A percentile compares a stretch with the other conserved stretches of the same genome.
Evolutionary conservation across 2,329 filamentous ascomycete genomes (phyloP).

Genomic region (Curvularia hawaiiensis): DNA sequence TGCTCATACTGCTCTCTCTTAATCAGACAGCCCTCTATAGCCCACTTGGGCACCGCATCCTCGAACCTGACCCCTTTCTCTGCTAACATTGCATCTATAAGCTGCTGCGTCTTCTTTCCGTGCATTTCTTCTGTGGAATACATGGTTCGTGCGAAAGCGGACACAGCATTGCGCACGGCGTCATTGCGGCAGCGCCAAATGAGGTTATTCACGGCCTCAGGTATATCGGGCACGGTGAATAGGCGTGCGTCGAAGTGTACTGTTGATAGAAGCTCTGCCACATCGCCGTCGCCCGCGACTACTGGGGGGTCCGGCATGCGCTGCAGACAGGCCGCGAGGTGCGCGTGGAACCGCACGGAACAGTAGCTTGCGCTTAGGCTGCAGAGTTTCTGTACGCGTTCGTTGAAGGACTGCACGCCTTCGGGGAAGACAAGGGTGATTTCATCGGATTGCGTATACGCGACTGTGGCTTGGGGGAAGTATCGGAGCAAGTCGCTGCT

Average conservation of each 20-base stretch:
- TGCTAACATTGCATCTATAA: constrained; percentile 31
- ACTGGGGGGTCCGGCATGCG: constrained; percentile 26
- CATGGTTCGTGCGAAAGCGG: constrained; percentile 35
- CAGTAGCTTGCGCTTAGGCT: constrained; percentile 38
- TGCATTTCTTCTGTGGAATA: constrained; percentile 34
- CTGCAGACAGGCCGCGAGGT: constrained; percentile 24
- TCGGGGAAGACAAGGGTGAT: constrained; percentile 40
- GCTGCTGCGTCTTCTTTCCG: constrained; percentile 28
- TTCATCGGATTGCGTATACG: constrained; percentile 44
- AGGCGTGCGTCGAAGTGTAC: constrained; percentile 41
- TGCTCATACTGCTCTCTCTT: constrained; percentile 41
- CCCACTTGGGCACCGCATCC: constrained; percentile 39
- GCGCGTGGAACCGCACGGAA: constrained; percentile 34
- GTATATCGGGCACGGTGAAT: constrained; percentile 31
- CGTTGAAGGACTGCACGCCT: constrained; percentile 37
- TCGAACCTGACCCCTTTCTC: constrained; percentile 33
- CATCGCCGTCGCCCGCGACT: constrained; percentile 11
- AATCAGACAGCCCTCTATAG: constrained; percentile 37
- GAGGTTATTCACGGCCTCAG: constrained; percentile 38
- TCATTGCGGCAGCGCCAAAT: constrained; percentile 41
- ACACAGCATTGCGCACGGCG: constrained; percentile 37
- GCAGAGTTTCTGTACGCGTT: constrained; percentile 37
- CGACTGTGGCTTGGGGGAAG: constrained; percentile 36
- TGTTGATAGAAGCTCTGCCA: constrained; percentile 22
- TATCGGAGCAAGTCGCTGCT: constrained; percentile 34